Evolutionary conservation across 139 green algal species (phyloP).

Genomic region (Dunaliella primolecta): DNA sequence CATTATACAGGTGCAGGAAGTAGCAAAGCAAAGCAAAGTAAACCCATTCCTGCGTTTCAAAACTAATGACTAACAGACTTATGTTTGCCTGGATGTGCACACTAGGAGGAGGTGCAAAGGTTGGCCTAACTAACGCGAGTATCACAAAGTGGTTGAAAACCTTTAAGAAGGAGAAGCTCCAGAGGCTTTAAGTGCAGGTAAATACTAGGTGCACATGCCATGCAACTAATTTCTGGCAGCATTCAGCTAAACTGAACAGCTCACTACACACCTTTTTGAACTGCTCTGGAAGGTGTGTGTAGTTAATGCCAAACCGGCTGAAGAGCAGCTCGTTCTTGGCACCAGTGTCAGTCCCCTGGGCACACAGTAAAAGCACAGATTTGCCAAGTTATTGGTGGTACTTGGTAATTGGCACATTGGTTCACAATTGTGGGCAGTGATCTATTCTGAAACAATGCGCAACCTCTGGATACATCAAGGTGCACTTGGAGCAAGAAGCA

Average conservation of each 20-base stretch:
- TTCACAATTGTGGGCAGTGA: no score
- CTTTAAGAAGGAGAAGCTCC: background rate
- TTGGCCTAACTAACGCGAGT: no score
- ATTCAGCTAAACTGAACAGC: background rate
- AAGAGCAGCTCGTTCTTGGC: constrained; percentile 95
- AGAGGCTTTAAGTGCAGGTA: background rate
- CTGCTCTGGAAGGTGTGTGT: constrained; percentile 77
- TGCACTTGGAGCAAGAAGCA: no score
- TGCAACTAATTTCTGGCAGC: background rate
- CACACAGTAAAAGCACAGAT: no score
- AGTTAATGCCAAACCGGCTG: constrained; percentile 85
- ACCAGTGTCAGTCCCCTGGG: constrained; percentile 72
- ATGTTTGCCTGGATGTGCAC: no score
- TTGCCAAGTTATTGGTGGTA: no score
- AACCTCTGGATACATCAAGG: no score
- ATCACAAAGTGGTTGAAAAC: no score
- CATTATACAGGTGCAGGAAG: background rate
- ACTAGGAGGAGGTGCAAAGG: no score
- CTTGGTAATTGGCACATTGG: no score
- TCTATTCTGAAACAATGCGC: no score
- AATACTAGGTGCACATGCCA: background rate
- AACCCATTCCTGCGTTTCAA: background rate
- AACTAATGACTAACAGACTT: no score
- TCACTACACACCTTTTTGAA: constrained; percentile 72
- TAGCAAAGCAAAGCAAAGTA: background rate